Evolutionary conservation across 768 basidiomycete genomes (phyloP).

Genomic region (Kwoniella botswanensis): DNA sequence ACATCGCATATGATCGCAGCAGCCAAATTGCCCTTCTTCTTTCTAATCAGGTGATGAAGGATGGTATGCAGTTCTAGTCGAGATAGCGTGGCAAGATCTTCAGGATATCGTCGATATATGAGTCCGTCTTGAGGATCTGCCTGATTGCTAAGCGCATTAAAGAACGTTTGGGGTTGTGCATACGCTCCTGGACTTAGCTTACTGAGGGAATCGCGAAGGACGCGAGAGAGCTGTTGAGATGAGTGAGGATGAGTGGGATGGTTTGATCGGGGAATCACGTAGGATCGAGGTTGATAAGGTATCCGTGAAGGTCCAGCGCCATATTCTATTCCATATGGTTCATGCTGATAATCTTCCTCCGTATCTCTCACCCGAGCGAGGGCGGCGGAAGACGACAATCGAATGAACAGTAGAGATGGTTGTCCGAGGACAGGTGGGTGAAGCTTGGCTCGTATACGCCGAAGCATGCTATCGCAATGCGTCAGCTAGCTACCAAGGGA

Average conservation of each 20-base stretch:
- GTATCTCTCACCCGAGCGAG: background rate
- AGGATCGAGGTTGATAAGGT: constrained; percentile 21
- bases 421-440: constrained; percentile 8
- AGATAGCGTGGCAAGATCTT: constrained; percentile 17
- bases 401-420: background rate
- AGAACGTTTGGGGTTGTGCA: constrained; percentile 16
- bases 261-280: background rate
- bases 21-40: constrained; percentile 19
- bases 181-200: constrained; percentile 16
- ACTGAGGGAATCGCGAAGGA: background rate
- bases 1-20: constrained; percentile 17
- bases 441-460: constrained; percentile 24
- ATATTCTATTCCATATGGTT: constrained; percentile 32
- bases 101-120: background rate
- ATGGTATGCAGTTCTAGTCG: constrained; percentile 26
- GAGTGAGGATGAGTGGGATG: background rate
- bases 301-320: constrained; percentile 37
- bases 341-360: constrained; percentile 6
- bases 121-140: no score
- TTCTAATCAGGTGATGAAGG: constrained; percentile 29
- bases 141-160: constrained; percentile 5
- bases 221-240: background rate
- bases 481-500: background rate
- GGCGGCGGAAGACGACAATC: constrained; percentile 22
- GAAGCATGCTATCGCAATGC: constrained; percentile 11